These are phyloP conservation scores for Pleurotus djamor DNA, from an alignment of 768 basidiomycete species.

Conservation along the genomic window DNA sequence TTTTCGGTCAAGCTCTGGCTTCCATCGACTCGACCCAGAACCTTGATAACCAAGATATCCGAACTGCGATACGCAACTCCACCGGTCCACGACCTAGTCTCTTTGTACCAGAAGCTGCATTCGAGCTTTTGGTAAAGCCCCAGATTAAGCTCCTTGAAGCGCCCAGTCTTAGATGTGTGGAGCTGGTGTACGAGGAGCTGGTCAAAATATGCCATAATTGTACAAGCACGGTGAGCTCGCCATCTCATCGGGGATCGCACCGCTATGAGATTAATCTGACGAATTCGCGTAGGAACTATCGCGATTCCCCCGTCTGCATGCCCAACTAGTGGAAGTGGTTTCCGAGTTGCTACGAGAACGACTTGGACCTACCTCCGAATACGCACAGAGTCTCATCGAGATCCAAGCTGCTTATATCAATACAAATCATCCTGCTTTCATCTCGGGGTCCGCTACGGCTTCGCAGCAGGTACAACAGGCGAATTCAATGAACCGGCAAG, in stretches of 20 bases:
- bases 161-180: slow-evolving; percentile 93
- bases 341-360: slow-evolving; percentile 94
- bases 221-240: slow-evolving; percentile 72
- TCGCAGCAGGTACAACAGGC: slow-evolving; percentile 44
- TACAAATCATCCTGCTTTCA: slow-evolving; percentile 96
- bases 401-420: slow-evolving; percentile 99
- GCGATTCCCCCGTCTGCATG: slow-evolving; percentile 91
- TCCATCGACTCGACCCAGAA: slow-evolving; percentile 90
- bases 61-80: slow-evolving; percentile 97
- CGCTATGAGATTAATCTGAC: neutral
- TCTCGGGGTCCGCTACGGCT: slow-evolving; percentile 70
- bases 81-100: slow-evolving; percentile 95
- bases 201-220: slow-evolving; percentile 99
- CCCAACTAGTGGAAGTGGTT: slow-evolving; percentile 94
- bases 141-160: slow-evolving; percentile 96
- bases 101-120: slow-evolving; percentile 96
- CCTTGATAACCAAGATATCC: slow-evolving; percentile 91
- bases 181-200: slow-evolving; percentile 97
- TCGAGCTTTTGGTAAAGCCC: slow-evolving; percentile 95
- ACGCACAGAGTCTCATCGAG: slow-evolving; percentile 91
- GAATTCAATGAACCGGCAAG: slow-evolving; percentile 30
- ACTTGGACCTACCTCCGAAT: slow-evolving; percentile 95
- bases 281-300: slow-evolving; percentile 73
- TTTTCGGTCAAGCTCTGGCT: slow-evolving; percentile 90
- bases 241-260: neutral